Conservation (phyloP, 306 rosid genomes). For the Argentina anserina region DNA sequence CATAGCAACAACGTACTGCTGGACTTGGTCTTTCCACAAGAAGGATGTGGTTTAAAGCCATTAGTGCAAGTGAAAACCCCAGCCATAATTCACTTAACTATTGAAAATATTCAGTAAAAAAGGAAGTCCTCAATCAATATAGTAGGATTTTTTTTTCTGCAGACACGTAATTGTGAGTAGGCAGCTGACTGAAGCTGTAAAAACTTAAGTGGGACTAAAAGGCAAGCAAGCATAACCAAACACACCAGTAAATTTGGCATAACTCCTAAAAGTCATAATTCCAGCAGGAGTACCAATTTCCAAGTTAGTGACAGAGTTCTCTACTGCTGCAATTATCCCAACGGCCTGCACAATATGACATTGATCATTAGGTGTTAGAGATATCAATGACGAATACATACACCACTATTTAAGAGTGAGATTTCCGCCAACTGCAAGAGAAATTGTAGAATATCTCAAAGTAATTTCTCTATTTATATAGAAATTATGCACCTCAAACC, state of each 20-base stretch:
- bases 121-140: too few species aligned
- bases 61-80: slow-evolving; percentile 30
- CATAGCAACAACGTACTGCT: slow-evolving; percentile 94
- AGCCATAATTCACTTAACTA: slow-evolving; percentile 13
- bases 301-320: slow-evolving; percentile 66
- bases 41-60: slow-evolving; percentile 74
- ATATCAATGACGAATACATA: neutral
- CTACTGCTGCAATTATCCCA: slow-evolving; percentile 85
- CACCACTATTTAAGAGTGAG: too few species aligned
- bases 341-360: slow-evolving; percentile 59
- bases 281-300: slow-evolving; percentile 88
- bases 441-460: neutral
- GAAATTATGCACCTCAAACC: slow-evolving; percentile 70
- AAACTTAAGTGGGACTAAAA: slow-evolving; percentile 8
- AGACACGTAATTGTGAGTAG: neutral
- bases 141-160: too few species aligned
- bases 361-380: slow-evolving; percentile 13
- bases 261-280: slow-evolving; percentile 85
- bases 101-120: too few species aligned
- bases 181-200: slow-evolving; percentile 3
- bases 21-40: slow-evolving; percentile 96
- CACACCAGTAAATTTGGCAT: slow-evolving; percentile 72
- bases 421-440: neutral
- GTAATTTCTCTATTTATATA: slow-evolving; percentile 1
- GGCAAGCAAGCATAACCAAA: slow-evolving; percentile 16